Base-by-base conservation (phyloP, 2,329 filamentous ascomycete species). In the Clonostachys solani region DNA sequence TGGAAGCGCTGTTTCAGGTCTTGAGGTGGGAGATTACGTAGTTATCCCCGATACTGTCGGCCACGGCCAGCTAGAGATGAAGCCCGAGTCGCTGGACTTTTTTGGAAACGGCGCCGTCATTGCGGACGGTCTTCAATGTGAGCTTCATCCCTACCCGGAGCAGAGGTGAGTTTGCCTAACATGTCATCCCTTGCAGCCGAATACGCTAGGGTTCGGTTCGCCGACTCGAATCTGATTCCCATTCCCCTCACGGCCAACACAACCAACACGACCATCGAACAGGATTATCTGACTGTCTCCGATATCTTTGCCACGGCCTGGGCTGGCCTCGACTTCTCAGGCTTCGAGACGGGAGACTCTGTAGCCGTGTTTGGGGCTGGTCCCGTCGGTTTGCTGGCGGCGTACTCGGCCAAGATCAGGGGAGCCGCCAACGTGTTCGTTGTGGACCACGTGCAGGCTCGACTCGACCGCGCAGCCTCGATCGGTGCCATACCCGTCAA, bases 281-380 rank as follows among this genome's bases (percentile, higher is more conserved):
- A 10, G 34, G 34, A 36, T n/a, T 36, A 36, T n/a, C 34, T 36
- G 10, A 10, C n/a, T n/a, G n/a, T 36, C 34, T 36, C 34, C 10
- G 34, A 36, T 36, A 36, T 36, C n/a, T 36, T 10, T 10, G 10
- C 34, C 10, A 36, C 34, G 34, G 34, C 34, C 10, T 36, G 10
- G 34, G n/a, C 10, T 36, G 34, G 34, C 10, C 10, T 36, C 10
- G n/a, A 10, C 34, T 36, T 10, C 10, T 36, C 34, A 10, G 80
- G 80, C 1, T 84, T 84, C 62, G 62, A 75, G 53, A 64, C 78
- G 2, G 80, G 81, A 3, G 82, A 86, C 53, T 74, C 69, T 16
- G 74, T 85, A 3, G 81, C 81, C 1, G 74, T 85, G 3, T 86
- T 85, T 49, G 83, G 81, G 1, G 80, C 78, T 5, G 81, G 82